Base-by-base conservation (phyloP, 23 red algal genomes). In the Chondrus crispus region DNA sequence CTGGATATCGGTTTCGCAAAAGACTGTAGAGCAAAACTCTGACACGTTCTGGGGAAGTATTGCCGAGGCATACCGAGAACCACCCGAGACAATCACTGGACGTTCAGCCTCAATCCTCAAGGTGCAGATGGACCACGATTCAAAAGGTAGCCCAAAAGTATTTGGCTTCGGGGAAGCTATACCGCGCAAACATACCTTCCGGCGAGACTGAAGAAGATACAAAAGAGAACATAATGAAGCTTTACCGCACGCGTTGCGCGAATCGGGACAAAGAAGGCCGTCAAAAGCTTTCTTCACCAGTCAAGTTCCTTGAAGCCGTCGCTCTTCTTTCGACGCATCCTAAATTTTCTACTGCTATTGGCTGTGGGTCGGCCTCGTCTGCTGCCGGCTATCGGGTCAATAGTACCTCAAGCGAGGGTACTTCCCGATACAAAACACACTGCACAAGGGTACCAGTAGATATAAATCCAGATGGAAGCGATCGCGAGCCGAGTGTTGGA, bases 141-240 rank as follows among this genome's bases (percentile, higher is more conserved):
- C 72, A 46, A 37, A 24, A 37, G 28, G 55, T 20, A 46, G 72
- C 46, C 22, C 72, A 77, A 50, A 77, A 77, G 39, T 77, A 36
- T 77, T 37, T 77, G 28, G 72, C 72, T n/a, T 24, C 39, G 29
- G 72, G 42, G 42, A 77, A 77, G 39, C 72, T 77, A 28, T 44
- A 77, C 39, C 72, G 72, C 20, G 40, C 72, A 50, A 50, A 14
- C 72, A 77, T 77, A 46, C 72, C 72, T 29, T 77, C 72, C 29
- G 72, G 72, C 72, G 72, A 77, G 42, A 50, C 22, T 26, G 72
- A 77, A 50, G 72, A 77, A 37, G 46, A 77, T 50, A 77, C 72
- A 77, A 46, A 48, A 26, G 39, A 46, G 29, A 77, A 44, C 72
- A 19, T 41, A 46, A 46, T 48, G 46, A 37, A 77, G 5, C 28